Base-by-base conservation (phyloP, 108 stramenopile genomes). In the Craspedostauros australis region DNA sequence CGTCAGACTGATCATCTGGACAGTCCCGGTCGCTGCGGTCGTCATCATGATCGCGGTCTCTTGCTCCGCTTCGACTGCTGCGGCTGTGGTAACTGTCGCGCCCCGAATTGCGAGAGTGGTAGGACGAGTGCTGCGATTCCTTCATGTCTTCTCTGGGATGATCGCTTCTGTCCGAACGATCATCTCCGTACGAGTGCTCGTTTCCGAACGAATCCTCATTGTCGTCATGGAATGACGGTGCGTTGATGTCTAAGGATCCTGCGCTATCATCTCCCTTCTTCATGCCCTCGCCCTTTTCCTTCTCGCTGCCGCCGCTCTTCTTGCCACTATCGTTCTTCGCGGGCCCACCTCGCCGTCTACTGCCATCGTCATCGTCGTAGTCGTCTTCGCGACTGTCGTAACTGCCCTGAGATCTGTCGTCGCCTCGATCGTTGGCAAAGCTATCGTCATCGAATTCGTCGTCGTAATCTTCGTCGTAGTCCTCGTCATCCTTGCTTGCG, bases 381-480 rank as follows among this genome's bases (percentile, higher is more conserved):
- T 36, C 9, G 14, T 14, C 14, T 36, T 36, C 11, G 9, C 34
- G 11, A 9, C 14, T 14, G 34, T 36, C 34, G 34, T 36, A 9
- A 36, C 9, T 36, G 34, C 34, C 14, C 14, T 9, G 34, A 11
- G 11, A 9, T 14, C 14, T 14, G 34, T 36, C 15, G 48, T 32
- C 16, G 21, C 15, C 48, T 8, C 26, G 7, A 9, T 50, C 28
- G 12, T 50, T 15, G 27, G 9, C 21, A 29, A 6, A n/a, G 9
- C 16, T 29, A n/a, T 32, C 28, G 11, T 16, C 48, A 16, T 8
- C 8, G 23, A 8, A 9, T 8, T 8, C 24, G 16, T 21, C 31
- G 34, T 34, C 47, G 20, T 40, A 23, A 15, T 5, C 33, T 12
- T 39, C 32, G 8, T 38, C 48, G n/a, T 44, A 41, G 24, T 60